These are phyloP conservation scores for Talaromyces sp. DNA, from an alignment of 2,329 filamentous ascomycete genomes.

Conservation along the genomic window DNA sequence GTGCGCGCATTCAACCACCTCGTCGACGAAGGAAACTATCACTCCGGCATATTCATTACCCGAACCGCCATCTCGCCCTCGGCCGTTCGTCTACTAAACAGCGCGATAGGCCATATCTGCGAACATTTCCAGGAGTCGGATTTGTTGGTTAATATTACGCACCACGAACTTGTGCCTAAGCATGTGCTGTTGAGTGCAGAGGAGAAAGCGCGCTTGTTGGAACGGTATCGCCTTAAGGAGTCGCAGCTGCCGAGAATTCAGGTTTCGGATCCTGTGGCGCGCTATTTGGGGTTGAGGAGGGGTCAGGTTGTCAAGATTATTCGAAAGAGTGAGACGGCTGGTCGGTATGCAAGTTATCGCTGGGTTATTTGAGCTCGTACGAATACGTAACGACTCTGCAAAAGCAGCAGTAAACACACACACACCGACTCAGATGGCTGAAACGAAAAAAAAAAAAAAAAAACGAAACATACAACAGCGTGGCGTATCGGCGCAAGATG, in stretches of 20 bases:
- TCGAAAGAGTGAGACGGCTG: conserved; percentile 88
- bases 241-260: conserved; percentile 93
- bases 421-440: no score
- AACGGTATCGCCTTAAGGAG: conserved; percentile 93
- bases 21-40: conserved; percentile 75
- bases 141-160: conserved; percentile 94
- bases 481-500: conserved; percentile 6
- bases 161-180: conserved; percentile 92
- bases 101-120: conserved; percentile 74
- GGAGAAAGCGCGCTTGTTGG: conserved; percentile 81
- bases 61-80: conserved; percentile 78
- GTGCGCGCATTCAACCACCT: conserved; percentile 86
- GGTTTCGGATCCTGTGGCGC: conserved; percentile 85
- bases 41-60: conserved; percentile 88
- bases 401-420: background rate
- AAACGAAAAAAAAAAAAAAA: background rate
- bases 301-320: conserved; percentile 99
- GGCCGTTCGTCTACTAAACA: conserved; percentile 80
- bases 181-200: conserved; percentile 87
- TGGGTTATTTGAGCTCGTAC: conserved; percentile 52
- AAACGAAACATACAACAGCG: background rate
- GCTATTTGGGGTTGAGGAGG: conserved; percentile 84
- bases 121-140: conserved; percentile 97
- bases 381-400: background rate
- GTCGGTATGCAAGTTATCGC: conserved; percentile 93